Conservation (phyloP, 2,329 filamentous ascomycete genomes). For the Xylariales sp. region DNA sequence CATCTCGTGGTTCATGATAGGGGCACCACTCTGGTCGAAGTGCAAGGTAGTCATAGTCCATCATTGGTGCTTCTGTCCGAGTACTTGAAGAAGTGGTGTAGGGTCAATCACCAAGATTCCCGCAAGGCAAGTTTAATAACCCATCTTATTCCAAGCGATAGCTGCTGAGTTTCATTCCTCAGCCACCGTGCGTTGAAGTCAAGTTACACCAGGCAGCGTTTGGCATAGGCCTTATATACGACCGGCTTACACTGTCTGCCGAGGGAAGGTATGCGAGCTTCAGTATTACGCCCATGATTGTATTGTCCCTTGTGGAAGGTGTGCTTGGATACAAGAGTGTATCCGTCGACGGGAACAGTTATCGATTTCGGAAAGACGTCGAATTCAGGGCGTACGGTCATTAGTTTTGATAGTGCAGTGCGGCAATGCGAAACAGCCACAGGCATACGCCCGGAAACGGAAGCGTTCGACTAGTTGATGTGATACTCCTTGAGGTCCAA, state of each 20-base stretch:
- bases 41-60: slow-evolving; percentile 44
- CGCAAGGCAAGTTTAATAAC: slow-evolving; percentile 24
- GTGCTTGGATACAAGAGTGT: slow-evolving; percentile 40
- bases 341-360: slow-evolving; percentile 16
- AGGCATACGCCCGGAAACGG: no score
- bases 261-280: slow-evolving; percentile 29
- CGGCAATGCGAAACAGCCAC: no score
- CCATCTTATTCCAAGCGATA: background rate
- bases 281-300: slow-evolving; percentile 35
- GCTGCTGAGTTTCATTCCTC: background rate
- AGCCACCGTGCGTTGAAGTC: slow-evolving; percentile 39
- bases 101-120: slow-evolving; percentile 34
- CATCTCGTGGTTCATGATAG: slow-evolving; percentile 35
- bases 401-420: no score
- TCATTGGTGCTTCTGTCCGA: slow-evolving; percentile 39
- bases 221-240: slow-evolving; percentile 38
- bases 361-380: slow-evolving; percentile 26
- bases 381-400: slow-evolving; percentile 24
- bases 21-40: slow-evolving; percentile 28
- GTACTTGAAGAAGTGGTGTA: slow-evolving; percentile 44
- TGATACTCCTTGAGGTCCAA: no score
- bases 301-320: slow-evolving; percentile 42
- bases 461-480: no score
- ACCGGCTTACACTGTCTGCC: slow-evolving; percentile 35
- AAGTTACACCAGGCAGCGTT: slow-evolving; percentile 40